Evolutionary conservation across 2,329 filamentous ascomycete genomes (phyloP), one percentile per base, ranked within the genome.

Genomic region (Setomelanomma holmii): DNA sequence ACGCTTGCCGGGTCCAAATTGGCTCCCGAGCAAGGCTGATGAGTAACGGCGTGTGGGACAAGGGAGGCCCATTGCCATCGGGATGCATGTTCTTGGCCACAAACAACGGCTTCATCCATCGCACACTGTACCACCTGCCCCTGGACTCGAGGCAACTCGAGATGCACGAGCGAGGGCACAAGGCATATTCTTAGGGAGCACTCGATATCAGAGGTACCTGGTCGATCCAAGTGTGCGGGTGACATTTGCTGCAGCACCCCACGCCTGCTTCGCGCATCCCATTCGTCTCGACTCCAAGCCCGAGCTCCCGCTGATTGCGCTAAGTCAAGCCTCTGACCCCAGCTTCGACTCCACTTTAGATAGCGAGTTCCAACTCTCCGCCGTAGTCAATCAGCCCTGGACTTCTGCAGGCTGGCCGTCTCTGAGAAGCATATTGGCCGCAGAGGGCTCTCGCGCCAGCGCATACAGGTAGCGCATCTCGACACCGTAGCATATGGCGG

Each of bases 401-500:
- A 41, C 36, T 40, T 40, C 12, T 19, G 16, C 10, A 39, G 36
- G 36, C 36, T 21, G 6, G 4, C 34, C 20, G 34, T 45, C 39
- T 14, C 35, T 39, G 19, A 38, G 34, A 36, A 11, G 34, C 34
- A 36, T 17, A 36, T 36, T 36, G 34, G 34, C 34, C 34, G 34
- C 16, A n/a, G 34, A 36, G 7, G 34, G 16, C 34, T 44, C 53
- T 46, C 44, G 48, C 45, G 60, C 56, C 66, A 56, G 63, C 58
- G 51, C 44, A 38, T 40, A 50, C 38, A 36, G 49, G 35, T 38
- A 50, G 43, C 40, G n/a, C 33, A 47, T 53, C 51, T n/a, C 46
- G 49, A 54, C 48, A 45, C 35, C 56, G 56, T 51, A 55, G 51
- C 55, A 55, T 50, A 80, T 80, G 78, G 77, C 78, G 56, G 85